Conservation (phyloP, 1,284 basidiomycete genomes). For the Mycosarcoma maydis region DNA sequence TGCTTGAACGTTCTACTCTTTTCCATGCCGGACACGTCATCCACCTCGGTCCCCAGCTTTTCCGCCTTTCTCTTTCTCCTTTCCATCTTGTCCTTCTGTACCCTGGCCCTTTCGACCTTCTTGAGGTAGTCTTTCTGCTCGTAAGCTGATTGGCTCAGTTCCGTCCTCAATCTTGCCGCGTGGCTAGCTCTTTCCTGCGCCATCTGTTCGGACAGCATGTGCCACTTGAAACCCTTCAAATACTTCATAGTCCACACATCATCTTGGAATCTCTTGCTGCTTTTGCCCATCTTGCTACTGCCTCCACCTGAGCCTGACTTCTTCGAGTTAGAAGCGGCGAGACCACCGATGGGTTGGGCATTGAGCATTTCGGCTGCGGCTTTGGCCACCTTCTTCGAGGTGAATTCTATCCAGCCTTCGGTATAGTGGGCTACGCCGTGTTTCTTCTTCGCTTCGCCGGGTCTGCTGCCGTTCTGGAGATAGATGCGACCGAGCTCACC, state of each 20-base stretch:
- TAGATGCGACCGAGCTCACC: constrained; percentile 64
- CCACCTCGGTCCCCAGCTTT: constrained; percentile 17
- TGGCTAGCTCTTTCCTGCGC: constrained; percentile 93
- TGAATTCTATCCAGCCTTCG: constrained; percentile 99
- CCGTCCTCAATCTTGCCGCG: constrained; percentile 84
- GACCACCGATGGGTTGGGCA: constrained; percentile 82
- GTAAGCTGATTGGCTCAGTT: constrained; percentile 85
- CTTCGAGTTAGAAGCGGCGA: constrained; percentile 42
- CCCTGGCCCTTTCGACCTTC: constrained; percentile 93
- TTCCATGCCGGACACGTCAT: constrained; percentile 29
- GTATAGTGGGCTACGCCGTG: constrained; percentile 77
- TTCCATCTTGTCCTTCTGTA: constrained; percentile 84
- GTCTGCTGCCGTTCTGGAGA: constrained; percentile 56
- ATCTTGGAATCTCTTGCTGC: constrained; percentile 77
- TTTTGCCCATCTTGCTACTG: constrained; percentile 49
- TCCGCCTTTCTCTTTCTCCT: constrained; percentile 67
- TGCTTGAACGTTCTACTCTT: constrained; percentile 58
- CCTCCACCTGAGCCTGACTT: constrained; percentile 50
- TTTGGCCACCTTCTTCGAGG: constrained; percentile 88
- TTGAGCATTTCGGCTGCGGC: constrained; percentile 94
- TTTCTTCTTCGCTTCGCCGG: constrained; percentile 39
- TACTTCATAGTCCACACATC: constrained; percentile 99
- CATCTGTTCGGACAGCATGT: constrained; percentile 97
- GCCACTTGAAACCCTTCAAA: constrained; percentile 96
- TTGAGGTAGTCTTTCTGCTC: constrained; percentile 93